A percentile compares a stretch with the other conserved stretches of the same genome.
phyloP scores from a whole-genome alignment of 768 basidiomycete genomes.

The Xerocomus spinulosus region DNA sequence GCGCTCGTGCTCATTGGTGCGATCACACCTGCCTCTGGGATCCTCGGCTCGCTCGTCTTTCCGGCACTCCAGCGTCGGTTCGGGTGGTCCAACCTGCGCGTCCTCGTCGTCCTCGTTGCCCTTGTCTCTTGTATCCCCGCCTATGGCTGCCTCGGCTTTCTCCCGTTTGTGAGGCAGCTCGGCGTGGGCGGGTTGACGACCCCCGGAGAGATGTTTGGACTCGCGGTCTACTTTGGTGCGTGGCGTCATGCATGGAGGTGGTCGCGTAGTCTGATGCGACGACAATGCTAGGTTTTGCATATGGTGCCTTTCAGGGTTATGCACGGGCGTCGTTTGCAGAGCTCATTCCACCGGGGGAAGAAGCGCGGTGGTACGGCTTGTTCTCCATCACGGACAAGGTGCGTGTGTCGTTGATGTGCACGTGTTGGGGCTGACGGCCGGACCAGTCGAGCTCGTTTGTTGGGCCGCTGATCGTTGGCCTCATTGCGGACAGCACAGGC shows the following conservation, averaged over 20 bases:
- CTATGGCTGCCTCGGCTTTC: constrained; percentile 82
- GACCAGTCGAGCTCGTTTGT: constrained; percentile 83
- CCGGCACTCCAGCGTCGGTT: constrained; percentile 65
- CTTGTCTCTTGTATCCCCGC: constrained; percentile 64
- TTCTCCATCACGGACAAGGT: constrained; percentile 92
- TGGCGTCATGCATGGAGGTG: too few relatives aligned
- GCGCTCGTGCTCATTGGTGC: constrained; percentile 77
- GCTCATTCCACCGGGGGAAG: constrained; percentile 81
- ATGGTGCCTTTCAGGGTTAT: constrained; percentile 90
- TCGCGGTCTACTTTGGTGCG: constrained; percentile 78
- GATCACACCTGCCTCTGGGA: constrained; percentile 73
- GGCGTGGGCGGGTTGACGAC: constrained; percentile 73
- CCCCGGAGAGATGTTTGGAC: constrained; percentile 76
- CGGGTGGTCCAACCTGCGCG: constrained; percentile 60
- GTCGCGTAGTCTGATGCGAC: too few relatives aligned
- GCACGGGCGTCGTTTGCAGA: constrained; percentile 85
- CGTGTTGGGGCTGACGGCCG: neutral
- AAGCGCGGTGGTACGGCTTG: constrained; percentile 85
- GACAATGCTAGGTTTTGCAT: constrained; percentile 65
- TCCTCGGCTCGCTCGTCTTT: constrained; percentile 79
- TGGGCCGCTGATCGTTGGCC: constrained; percentile 82
- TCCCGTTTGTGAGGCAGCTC: constrained; percentile 45
- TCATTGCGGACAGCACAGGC: constrained; percentile 84
- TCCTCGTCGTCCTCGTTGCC: constrained; percentile 64
- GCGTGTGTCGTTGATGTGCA: too few relatives aligned